Evolutionary conservation across 192 early-diverging fungal species (phyloP), one percentile per base, ranked within the genome.

Genomic region (Umbelopsis sp.): DNA sequence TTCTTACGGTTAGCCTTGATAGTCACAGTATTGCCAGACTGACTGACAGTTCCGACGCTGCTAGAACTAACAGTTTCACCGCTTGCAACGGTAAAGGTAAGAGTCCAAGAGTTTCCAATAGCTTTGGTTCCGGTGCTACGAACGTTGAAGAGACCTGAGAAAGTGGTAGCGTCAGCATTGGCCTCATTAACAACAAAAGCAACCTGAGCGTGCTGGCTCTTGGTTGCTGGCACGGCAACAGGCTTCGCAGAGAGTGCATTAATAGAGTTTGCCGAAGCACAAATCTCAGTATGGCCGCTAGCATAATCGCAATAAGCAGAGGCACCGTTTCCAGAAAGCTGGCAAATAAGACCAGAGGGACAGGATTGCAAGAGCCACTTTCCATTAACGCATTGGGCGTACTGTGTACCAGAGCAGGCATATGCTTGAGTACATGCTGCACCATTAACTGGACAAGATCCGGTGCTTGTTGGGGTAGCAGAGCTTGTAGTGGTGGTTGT

Each of bases 301-400:
- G 51, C 50, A 51, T 52, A 51, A 37, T 49, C 69, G 20, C 69
- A 70, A 46, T 70, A 70, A 21, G 44, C 44, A 25, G 69, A 70
- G n/a, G 48, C 37, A 22, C 44, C 46, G 20, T 70, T 51, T 6
- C 49, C 37, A 51, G 35, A 41, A 21, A 33, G 33, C 10, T 52
- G 51, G 37, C 69, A 70, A 22, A 55, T 47, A 9, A 58, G 49
- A 21, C 69, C 69, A 20, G 69, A 70, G 10, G 33, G 35, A 10
- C 69, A 70, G 41, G 27, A 8, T 61, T 49, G 46, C 12, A 70
- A 30, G 2, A 70, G 21, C 69, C 69, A 70, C 22, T 51, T 51
- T 52, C 69, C 69, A 25, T 70, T 49, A 8, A 58, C 53, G 44
- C 69, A 70, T n/a, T 35, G 41, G 27, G 52, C 69, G 55, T 44